phyloP scores from a whole-genome alignment of 768 basidiomycete species.

The Suillus decipiens region DNA sequence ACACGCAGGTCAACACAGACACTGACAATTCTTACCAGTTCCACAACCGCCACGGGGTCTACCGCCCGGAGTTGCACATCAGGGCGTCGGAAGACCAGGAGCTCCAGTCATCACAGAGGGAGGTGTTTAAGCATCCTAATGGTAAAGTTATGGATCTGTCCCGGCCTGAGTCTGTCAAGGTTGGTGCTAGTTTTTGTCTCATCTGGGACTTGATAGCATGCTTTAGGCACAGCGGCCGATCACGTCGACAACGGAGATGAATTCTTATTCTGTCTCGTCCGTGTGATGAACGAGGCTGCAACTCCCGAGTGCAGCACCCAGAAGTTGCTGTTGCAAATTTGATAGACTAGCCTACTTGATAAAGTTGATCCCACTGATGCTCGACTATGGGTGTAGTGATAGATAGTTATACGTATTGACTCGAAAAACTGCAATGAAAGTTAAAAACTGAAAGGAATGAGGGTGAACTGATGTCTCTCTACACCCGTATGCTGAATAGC shows the following conservation, averaged over 20 bases:
- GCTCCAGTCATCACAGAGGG: not conserved
- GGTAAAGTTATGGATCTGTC: not conserved
- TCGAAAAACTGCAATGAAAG: too few species aligned
- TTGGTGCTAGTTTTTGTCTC: not conserved
- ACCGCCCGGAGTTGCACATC: not conserved
- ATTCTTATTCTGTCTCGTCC: too few species aligned
- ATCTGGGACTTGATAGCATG: too few species aligned
- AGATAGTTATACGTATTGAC: not conserved
- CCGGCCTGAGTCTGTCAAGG: not conserved
- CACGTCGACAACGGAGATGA: too few species aligned
- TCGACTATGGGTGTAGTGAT: not conserved
- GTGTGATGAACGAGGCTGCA: too few species aligned
- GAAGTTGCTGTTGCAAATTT: not conserved
- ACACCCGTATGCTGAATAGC: not conserved
- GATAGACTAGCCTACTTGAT: not conserved
- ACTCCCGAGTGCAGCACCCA: too few species aligned
- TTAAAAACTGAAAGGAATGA: not conserved
- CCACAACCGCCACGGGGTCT: not conserved
- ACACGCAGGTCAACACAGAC: not conserved
- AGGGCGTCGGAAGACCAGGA: not conserved
- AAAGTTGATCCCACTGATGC: not conserved
- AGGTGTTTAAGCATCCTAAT: not conserved
- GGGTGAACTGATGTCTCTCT: not conserved
- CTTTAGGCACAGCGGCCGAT: too few species aligned
- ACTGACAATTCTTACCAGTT: not conserved